Conservation (phyloP, 2,329 filamentous ascomycete genomes). For the Botrytis galanthina region DNA sequence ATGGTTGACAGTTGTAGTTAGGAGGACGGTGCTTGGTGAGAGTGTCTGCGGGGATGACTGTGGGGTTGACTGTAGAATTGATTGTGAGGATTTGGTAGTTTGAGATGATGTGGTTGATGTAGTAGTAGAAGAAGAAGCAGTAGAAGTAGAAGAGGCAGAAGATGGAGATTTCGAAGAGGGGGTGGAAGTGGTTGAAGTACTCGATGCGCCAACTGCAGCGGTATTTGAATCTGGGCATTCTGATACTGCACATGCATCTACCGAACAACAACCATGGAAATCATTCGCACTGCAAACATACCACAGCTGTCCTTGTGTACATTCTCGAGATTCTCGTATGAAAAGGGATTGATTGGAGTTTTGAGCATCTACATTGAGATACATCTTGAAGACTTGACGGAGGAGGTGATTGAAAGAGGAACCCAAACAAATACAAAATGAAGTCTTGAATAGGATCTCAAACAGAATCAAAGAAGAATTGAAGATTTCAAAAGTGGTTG, state of each 20-base stretch:
- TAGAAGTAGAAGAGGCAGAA: background rate
- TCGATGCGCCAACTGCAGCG: conserved; percentile 4
- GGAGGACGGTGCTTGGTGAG: background rate
- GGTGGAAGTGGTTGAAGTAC: background rate
- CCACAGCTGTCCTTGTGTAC: conserved; percentile 7
- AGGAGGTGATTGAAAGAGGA: background rate
- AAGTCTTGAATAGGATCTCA: background rate
- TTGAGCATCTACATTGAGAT: conserved; percentile 4
- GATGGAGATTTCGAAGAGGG: background rate
- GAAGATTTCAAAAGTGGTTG: background rate
- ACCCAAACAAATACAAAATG: background rate
- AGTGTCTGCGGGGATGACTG: background rate
- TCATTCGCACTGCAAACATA: conserved; percentile 7
- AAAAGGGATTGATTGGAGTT: conserved; percentile 1
- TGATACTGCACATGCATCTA: conserved; percentile 15
- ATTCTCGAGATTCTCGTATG: conserved; percentile 15
- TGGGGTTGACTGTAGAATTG: conserved; percentile 2
- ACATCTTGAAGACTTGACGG: conserved; percentile 10
- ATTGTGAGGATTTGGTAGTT: background rate
- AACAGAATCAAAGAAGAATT: background rate
- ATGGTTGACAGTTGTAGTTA: background rate
- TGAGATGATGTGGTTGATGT: background rate
- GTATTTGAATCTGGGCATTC: conserved; percentile 15
- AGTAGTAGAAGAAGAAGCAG: background rate
- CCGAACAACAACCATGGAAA: conserved; percentile 19